Evolutionary conservation across 257 asterid species (phyloP).

Genomic region (Nicotiana otophora): DNA sequence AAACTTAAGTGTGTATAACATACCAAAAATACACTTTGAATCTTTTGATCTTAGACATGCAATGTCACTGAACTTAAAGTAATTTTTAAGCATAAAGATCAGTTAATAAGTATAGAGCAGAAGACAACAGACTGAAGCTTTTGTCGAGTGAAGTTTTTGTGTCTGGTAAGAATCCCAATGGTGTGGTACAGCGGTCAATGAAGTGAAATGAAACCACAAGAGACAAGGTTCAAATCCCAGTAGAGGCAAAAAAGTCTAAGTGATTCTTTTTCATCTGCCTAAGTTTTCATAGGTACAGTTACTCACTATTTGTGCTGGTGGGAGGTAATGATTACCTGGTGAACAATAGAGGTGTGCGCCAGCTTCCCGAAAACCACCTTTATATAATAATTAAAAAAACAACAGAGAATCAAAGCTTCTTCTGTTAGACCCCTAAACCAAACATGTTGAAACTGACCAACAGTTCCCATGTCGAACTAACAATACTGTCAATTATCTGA

Average conservation of each 20-base stretch:
- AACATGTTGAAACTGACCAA: not conserved
- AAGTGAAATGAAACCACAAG: not conserved
- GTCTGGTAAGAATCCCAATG: not conserved
- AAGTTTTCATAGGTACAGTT: not conserved
- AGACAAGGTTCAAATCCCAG: not conserved
- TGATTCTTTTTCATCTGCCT: not conserved
- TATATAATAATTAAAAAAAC: no score
- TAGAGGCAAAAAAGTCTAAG: not conserved
- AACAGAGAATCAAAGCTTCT: not conserved
- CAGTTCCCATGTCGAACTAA: not conserved
- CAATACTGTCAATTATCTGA: not conserved
- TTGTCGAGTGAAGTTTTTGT: not conserved
- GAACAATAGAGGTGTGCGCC: not conserved
- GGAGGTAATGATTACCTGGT: not conserved
- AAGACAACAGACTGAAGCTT: not conserved
- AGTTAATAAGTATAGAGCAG: not conserved
- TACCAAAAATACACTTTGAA: no score
- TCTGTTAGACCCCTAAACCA: not conserved
- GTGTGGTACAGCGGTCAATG: not conserved
- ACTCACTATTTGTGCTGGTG: not conserved
- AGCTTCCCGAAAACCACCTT: not conserved
- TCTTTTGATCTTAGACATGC: no score
- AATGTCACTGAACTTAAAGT: not conserved
- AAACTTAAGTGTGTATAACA: no score
- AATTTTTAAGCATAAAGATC: not conserved